Evolutionary conservation across 768 basidiomycete genomes (phyloP), one percentile per base, ranked within the genome.

Genomic region (Pulveroboletus frians): DNA sequence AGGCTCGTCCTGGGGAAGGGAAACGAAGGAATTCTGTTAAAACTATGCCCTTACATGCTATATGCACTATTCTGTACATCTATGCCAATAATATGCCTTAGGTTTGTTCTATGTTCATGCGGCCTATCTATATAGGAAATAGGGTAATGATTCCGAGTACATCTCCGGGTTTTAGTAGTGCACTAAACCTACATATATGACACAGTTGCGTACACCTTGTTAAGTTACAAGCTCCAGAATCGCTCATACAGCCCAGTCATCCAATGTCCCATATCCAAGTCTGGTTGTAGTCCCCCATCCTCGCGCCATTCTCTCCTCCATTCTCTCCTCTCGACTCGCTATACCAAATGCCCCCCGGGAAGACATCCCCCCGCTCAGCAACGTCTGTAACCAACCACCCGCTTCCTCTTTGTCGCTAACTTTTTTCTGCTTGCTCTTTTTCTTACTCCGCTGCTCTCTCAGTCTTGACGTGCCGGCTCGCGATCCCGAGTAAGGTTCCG

Each of bases 401-500:
- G 49, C 51, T 34, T 60, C 64, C 21, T 66, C 62, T 34, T 60
- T 50, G 9, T 58, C 55, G 38, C 64, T 71, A 17, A 60, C 59
- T 56, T 72, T 67, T 41, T 61, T 53, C 45, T 68, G 67, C 54
- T 69, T 69, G 47, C 41, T 66, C 32, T 67, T 72, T 50, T 63
- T 70, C 51, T 56, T 61, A 21, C 43, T 47, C 46, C 58, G 58
- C 49, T 63, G 66, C 30, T 54, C 56, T 55, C 69, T 69, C 42
- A 72, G 62, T 53, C 68, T 69, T 47, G 71, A 67, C 31, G 52
- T 64, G 14, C 59, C 66, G 44, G 58, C 63, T 50, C 58, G 63
- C 48, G 68, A 66, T 9, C 67, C 62, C 45, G 76, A 71, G 53
- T 84, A 83, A 31, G 81, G 78, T 66, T 88, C 86, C 0, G 86